Conservation (phyloP, 306 rosid genomes). For the Vigna reflexopilosa region DNA sequence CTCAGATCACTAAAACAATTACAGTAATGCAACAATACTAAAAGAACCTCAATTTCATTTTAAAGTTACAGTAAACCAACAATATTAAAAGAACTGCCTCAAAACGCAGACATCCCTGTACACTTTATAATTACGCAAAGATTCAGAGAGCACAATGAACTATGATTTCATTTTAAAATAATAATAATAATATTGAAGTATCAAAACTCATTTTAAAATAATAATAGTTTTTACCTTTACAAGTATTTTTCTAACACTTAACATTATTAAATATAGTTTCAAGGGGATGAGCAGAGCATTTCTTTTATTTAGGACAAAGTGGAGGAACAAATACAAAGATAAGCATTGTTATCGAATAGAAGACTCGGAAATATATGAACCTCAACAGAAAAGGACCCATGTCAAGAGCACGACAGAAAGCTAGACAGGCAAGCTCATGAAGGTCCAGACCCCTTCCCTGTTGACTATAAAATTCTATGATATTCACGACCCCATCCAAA, state of each 20-base stretch:
- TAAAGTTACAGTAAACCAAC: no score
- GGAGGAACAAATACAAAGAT: slow-evolving; percentile 21
- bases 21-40: slow-evolving; percentile 4
- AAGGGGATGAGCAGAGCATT: background rate
- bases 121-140: background rate
- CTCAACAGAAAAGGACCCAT: slow-evolving; percentile 69
- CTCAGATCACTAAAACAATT: slow-evolving; percentile 10
- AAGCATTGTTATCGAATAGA: background rate
- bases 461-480: slow-evolving; percentile 56
- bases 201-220: no score
- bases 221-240: background rate
- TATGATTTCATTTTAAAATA: background rate
- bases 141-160: background rate
- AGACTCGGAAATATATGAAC: slow-evolving; percentile 50
- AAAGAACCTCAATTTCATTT: slow-evolving; percentile 5
- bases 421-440: slow-evolving; percentile 86
- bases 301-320: background rate
- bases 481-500: slow-evolving; percentile 54
- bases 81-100: no score
- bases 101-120: background rate
- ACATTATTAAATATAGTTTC: slow-evolving; percentile 2
- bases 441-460: slow-evolving; percentile 81
- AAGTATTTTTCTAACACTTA: background rate
- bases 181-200: background rate
- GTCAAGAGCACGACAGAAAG: slow-evolving; percentile 80